Conservation (phyloP, 805 yeast genomes). For the Kuraishia molischiana region DNA sequence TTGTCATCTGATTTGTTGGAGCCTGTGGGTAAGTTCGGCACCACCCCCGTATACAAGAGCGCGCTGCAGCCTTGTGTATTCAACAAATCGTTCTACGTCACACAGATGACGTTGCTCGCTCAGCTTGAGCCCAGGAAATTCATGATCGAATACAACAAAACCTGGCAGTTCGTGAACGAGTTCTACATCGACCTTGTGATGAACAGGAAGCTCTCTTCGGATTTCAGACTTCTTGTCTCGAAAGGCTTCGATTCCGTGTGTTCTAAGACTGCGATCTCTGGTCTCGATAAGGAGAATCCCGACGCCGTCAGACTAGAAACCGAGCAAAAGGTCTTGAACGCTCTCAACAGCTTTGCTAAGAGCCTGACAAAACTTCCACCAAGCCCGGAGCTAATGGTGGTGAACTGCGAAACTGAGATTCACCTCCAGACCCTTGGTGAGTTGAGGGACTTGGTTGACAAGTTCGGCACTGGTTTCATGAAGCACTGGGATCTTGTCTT, state of each 20-base stretch:
- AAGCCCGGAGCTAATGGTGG: slow-evolving; percentile 32
- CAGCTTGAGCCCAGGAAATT: slow-evolving; percentile 43
- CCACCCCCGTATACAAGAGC: slow-evolving; percentile 1
- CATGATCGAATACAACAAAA: slow-evolving; percentile 26
- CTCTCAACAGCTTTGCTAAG: slow-evolving; percentile 35
- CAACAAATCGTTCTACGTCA: slow-evolving; percentile 45
- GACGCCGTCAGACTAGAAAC: slow-evolving; percentile 15
- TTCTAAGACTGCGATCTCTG: slow-evolving; percentile 26
- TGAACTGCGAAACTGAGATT: slow-evolving; percentile 59
- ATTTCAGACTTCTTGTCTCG: slow-evolving; percentile 37
- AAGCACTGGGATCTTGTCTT: slow-evolving; percentile 67
- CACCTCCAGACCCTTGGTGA: slow-evolving; percentile 53
- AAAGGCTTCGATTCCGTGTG: slow-evolving; percentile 43
- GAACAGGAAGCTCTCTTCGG: slow-evolving; percentile 30
- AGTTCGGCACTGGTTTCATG: slow-evolving; percentile 53
- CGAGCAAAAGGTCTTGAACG: slow-evolving; percentile 37
- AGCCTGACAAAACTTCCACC: slow-evolving; percentile 26
- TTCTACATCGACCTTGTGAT: slow-evolving; percentile 37
- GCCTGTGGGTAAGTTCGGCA: slow-evolving; percentile 1
- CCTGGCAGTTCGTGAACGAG: slow-evolving; percentile 38
- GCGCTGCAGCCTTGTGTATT: slow-evolving; percentile 32
- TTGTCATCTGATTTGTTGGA: slow-evolving; percentile 24
- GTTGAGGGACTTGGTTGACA: slow-evolving; percentile 64
- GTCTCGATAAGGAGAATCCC: slow-evolving; percentile 18
- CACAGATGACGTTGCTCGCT: slow-evolving; percentile 42